Base-by-base conservation (phyloP, 108 stramenopile genomes). In the Fragilariopsis cylindrus region DNA sequence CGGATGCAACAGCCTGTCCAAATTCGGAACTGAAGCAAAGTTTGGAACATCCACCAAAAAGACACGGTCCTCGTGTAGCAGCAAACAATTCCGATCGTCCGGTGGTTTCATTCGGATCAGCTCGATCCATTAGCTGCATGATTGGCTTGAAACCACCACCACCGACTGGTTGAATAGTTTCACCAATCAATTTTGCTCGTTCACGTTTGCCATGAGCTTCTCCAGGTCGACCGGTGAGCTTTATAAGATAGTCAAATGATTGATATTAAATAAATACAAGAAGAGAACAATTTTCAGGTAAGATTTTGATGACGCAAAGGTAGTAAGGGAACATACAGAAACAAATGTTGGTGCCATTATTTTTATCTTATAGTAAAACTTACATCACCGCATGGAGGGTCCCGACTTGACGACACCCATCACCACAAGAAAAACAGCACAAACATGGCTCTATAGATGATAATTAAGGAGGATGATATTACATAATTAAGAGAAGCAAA, bases 21-120 rank as follows among this genome's bases (percentile, higher is more conserved):
- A 83, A 83, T 21, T 43, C 15, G 70, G 18, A 48, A 21, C 72
- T 48, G 58, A 75, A 83, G 70, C 82, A 83, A 47, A 78, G 58
- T 52, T 72, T 75, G 41, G 82, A 70, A 42, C 82, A 83, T 65
- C 79, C 82, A 48, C 82, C 78, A 66, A 76, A 72, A 56, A 53
- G 44, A 15, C 69, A 76, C 7, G 82, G 82, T 16, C 82, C 76
- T 21, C 58, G 48, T 42, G 72, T 13, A 40, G 74, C 57, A 13
- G 77, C 77, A 46, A 55, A 75, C 21, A 71, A 52, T 54, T 56
- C 48, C 18, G 62, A 18, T 52, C 18, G 39, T 7, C 67, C 74
- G 4, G 7, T 16, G 46, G 67, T 16, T 42, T 69, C 67, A 15
- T 15, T 43, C 3, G 62, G 62, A 69, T 69, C 67, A 13, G 16